Percentiles rank a stretch among this genome's conserved stretches.
Evolutionary conservation across 2,329 filamentous ascomycete genomes (phyloP).

Genomic region (Exophiala spinifera): DNA sequence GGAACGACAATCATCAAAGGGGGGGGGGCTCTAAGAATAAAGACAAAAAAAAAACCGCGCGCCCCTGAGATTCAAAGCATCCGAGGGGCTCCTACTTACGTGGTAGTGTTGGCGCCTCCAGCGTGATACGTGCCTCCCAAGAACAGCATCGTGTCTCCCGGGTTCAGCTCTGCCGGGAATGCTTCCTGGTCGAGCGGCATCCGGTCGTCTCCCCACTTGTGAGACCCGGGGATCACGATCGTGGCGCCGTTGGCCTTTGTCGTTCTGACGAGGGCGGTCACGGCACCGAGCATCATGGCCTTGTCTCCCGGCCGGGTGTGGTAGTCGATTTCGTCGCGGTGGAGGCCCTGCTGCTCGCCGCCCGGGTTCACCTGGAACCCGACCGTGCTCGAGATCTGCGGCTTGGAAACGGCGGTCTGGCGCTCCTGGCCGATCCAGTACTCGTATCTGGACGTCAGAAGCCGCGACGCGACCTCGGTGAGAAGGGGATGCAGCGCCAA

Average conservation of each 20-base stretch:
- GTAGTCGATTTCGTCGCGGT: slow-evolving; percentile 35
- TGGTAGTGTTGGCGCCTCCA: slow-evolving; percentile 33
- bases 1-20: too few relatives aligned
- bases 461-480: slow-evolving; percentile 33
- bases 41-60: neutral
- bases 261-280: slow-evolving; percentile 32
- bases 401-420: slow-evolving; percentile 18
- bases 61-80: too few relatives aligned
- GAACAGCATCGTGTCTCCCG: slow-evolving; percentile 38
- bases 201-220: slow-evolving; percentile 25
- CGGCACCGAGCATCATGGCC: slow-evolving; percentile 39
- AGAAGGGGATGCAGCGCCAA: slow-evolving; percentile 37
- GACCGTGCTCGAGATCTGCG: slow-evolving; percentile 33
- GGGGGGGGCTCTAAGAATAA: too few relatives aligned
- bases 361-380: slow-evolving; percentile 32
- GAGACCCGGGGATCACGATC: slow-evolving; percentile 30
- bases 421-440: slow-evolving; percentile 34
- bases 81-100: too few relatives aligned
- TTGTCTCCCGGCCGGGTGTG: slow-evolving; percentile 33
- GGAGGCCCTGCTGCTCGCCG: slow-evolving; percentile 26
- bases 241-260: slow-evolving; percentile 33
- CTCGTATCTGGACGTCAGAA: slow-evolving; percentile 37
- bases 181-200: slow-evolving; percentile 22
- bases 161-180: slow-evolving; percentile 32
- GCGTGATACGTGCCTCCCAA: slow-evolving; percentile 36